Evolutionary conservation across 1,139 yeast species (phyloP), one percentile per base, ranked within the genome.

Genomic region (Kodamaea ohmeri): DNA sequence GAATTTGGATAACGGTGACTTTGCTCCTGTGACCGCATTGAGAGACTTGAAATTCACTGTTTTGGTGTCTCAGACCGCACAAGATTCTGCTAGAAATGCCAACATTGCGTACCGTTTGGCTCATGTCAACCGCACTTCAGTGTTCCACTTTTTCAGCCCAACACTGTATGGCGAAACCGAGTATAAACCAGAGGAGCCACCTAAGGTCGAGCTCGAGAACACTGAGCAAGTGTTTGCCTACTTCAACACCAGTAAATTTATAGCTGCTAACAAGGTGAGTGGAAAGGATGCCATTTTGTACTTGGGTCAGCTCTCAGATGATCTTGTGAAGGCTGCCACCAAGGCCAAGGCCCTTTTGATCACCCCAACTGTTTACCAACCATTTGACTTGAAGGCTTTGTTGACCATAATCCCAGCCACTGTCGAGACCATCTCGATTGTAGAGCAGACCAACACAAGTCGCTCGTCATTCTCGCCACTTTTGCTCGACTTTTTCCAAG

Each of bases 401-500:
- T 64, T 82, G 36, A 53, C 67, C 3, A 53, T 64, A 2, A 55
- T 87, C 27, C 92, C 95, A 20, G 48, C 71, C 1, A 57, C 78
- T 1, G 76, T 83, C 25, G 70, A 70, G 38, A 70, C 76, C 19
- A 64, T 90, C 39, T 80, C 83, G 1, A 65, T 88, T 32, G 71
- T 85, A 14, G 88, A 76, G 61, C 95, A 75, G 65, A 63, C 61
- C 39, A 69, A 55, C 35, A 60, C 80, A 11, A 66, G 75, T n/a
- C 55, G 69, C 21, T 78, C 80, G 61, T 44, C 57, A 11, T 84
- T 60, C 76, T 92, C 64, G 36, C 73, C 80, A 8, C 67, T 87
- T 34, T 71, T 85, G 48, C 75, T 89, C 50, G 96, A 89, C 56
- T 77, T 88, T 50, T 78, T 89, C 59, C 76, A 80, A 36, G 78